Percentiles rank a stretch among this genome's conserved stretches.
Evolutionary conservation across 495 filamentous ascomycete species (phyloP).

Genomic region (Tuber aestivum): DNA sequence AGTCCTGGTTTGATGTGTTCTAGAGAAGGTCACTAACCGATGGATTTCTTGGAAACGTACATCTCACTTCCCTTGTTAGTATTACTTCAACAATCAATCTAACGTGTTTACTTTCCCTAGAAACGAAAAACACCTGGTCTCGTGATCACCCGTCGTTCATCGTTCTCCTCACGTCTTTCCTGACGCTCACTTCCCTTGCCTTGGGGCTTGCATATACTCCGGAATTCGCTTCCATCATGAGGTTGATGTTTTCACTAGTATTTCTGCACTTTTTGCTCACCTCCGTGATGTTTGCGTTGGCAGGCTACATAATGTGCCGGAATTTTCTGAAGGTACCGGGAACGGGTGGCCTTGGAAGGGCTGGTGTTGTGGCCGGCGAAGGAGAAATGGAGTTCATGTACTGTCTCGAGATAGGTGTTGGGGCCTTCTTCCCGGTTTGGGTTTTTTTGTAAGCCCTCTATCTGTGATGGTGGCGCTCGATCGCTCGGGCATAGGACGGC

Average conservation of each 20-base stretch:
- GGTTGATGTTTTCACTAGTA: conserved; percentile 58
- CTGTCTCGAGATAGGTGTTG: conserved; percentile 71
- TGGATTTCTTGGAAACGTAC: conserved; percentile 55
- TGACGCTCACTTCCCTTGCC: conserved; percentile 64
- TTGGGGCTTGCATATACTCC: conserved; percentile 67
- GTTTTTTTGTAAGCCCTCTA: conserved; percentile 50
- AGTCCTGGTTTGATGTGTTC: conserved; percentile 8
- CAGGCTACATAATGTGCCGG: conserved; percentile 61
- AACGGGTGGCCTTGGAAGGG: conserved; percentile 46
- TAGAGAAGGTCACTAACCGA: conserved; percentile 12
- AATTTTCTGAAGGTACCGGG: conserved; percentile 56
- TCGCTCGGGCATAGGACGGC: not conserved
- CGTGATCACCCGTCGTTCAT: conserved; percentile 71
- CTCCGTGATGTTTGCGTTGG: conserved; percentile 56
- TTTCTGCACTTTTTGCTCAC: conserved; percentile 62
- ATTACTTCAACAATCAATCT: conserved; percentile 3
- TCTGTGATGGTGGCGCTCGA: not conserved
- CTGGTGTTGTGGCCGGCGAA: conserved; percentile 47
- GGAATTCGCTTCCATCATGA: conserved; percentile 53
- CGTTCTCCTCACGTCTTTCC: conserved; percentile 69
- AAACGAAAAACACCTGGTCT: conserved; percentile 74
- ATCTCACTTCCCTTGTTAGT: conserved; percentile 13
- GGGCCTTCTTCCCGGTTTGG: conserved; percentile 70
- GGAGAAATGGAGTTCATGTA: conserved; percentile 67
- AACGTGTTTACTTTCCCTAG: conserved; percentile 44